Evolutionary conservation across 2,329 filamentous ascomycete genomes (phyloP), one percentile per base, ranked within the genome.

Genomic region (Trichophyton mentagrophytes): DNA sequence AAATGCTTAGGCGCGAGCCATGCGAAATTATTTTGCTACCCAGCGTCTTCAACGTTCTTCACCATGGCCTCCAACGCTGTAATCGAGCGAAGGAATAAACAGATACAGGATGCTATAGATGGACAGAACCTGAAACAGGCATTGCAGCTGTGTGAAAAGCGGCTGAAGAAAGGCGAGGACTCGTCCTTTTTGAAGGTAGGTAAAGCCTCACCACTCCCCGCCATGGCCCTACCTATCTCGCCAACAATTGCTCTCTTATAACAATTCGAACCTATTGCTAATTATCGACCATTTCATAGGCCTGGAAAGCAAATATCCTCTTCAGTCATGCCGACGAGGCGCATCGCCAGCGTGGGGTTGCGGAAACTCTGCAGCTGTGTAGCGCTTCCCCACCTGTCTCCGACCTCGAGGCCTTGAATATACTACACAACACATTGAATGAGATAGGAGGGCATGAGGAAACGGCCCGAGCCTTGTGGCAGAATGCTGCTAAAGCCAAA

Each of bases 151-250:
- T 77, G 77, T 59, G 76, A 79, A 62, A 79, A 79, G 64, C 78
- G 78, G 59, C 76, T 79, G 65, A 81, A 84, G 71, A 85, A 85
- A 66, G 76, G 76, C 38, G 76, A 79, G 64, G 71, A 76, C 61
- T 75, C 74, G 3, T 67, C 70, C 3, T 76, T 76, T 62, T 61
- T 77, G 36, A 73, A 68, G 65, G 75, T 74, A 60, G 63, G 70
- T 66, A 25, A 57, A 55, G 33, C 33, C n/a, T 36, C n/a, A n/a
- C 49, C 13, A n/a, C n/a, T n/a, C 49, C 53, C 30, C 44, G 15
- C 20, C 44, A 36, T 49, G 36, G 20, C 38, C 27, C 46, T 58
- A n/a, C 8, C 9, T n/a, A n/a, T 25, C 8, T 20, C 33, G 17
- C 33, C 9, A 38, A 38, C 11, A 55, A 6, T 2, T 44, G 9